Base-by-base conservation (phyloP, 176 grass and related monocot species). In the Tillandsia fasciculata region DNA sequence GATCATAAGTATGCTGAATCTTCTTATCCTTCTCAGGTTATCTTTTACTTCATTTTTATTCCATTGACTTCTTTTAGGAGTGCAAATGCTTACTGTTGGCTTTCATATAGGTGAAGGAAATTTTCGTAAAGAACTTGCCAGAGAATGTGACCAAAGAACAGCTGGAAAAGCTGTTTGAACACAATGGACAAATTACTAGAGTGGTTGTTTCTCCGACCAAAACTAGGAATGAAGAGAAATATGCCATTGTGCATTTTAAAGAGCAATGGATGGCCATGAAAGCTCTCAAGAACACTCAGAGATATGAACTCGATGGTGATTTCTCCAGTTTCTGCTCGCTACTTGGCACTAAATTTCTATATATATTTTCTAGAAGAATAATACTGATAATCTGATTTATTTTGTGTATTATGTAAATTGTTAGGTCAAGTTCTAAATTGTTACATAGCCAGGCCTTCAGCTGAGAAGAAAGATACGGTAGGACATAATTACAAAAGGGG, bases 181-280 rank as follows among this genome's bases (percentile, higher is more conserved):
- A 74, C 70, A 76, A 89, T 68, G 92, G 92, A 53, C 83, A 87
- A 78, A 87, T 96, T 64, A 86, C 74, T 50, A 89, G 91, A 76
- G 76, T 91, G 66, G 71, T 96, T 22, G 70, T 96, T 59, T 85
- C 88, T 64, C 88, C 92, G 52, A 63, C 85, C 79, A 96, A 89
- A 86, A 14, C 72, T 76, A 86, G 92, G 5, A 86, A 91, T 72
- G 86, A 87, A 69, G 91, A 91, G 70, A 79, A 83, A 68, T 96
- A 82, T 48, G 92, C 85, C 71, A 91, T 96, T 89, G 85, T 96
- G 65, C 88, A 96, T 83, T 96, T 96, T 53, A 87, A 84, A 79
- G 76, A 91, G 49, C 54, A 70, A 3, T 67, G 68, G 63, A 88
- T 72, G 73, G 92, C 81, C 42, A 96, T 91, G 83, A 89, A 83